A percentile compares a stretch with the other conserved stretches of the same genome.
These are phyloP conservation scores for Amphicarpaea edgeworthii DNA, from an alignment of 306 rosid species.

Conservation along the genomic window DNA sequence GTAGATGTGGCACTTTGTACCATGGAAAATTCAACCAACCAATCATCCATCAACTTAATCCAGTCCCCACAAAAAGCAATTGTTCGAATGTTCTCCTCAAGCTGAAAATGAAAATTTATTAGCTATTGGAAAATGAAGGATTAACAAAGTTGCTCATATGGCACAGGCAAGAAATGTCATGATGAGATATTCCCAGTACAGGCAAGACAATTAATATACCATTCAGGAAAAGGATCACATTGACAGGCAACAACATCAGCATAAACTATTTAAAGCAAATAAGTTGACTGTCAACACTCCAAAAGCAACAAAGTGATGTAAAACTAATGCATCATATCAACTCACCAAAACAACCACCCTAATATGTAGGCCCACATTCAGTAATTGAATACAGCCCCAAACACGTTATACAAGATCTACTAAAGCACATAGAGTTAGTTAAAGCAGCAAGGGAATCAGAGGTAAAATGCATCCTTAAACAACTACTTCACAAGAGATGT, in stretches of 20 bases:
- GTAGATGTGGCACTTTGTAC: constrained; percentile 65
- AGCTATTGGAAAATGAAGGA: constrained; percentile 38
- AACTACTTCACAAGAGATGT: neutral
- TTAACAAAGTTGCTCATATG: constrained; percentile 20
- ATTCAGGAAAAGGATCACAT: constrained; percentile 22
- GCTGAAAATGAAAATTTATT: constrained; percentile 64
- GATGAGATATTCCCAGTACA: constrained; percentile 12
- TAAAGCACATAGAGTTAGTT: constrained; percentile 9
- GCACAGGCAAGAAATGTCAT: constrained; percentile 34
- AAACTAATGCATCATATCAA: constrained; percentile 8
- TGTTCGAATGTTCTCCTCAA: constrained; percentile 75
- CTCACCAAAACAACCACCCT: neutral
- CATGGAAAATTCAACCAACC: constrained; percentile 64
- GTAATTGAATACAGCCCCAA: constrained; percentile 4
- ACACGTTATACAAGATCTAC: constrained; percentile 11
- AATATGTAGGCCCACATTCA: constrained; percentile 7
- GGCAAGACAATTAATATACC: constrained; percentile 20
- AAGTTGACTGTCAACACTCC: neutral
- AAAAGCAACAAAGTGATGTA: constrained; percentile 13
- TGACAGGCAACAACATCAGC: constrained; percentile 18
- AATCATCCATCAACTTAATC: constrained; percentile 87
- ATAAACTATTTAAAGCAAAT: constrained; percentile 1
- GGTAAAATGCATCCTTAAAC: neutral
- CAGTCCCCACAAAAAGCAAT: constrained; percentile 82
- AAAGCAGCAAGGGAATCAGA: neutral